Evolutionary conservation across 805 yeast genomes (phyloP).

Genomic region (Ogataea methylovora): DNA sequence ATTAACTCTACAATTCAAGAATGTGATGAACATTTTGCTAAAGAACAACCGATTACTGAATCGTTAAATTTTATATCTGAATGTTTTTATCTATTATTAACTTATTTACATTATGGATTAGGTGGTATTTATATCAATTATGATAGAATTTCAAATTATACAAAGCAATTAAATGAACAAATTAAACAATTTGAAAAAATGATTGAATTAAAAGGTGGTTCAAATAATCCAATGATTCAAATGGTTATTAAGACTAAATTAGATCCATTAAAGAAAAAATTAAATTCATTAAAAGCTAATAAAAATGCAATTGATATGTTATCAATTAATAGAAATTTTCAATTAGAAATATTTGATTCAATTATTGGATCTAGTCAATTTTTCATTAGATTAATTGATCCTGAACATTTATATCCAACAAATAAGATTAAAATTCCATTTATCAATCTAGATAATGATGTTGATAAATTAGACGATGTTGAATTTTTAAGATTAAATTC

Average conservation of each 20-base stretch:
- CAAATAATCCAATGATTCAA: conserved; percentile 21
- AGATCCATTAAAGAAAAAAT: conserved; percentile 25
- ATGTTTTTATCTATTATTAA: conserved; percentile 71
- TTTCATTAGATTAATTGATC: conserved; percentile 66
- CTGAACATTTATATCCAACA: conserved; percentile 55
- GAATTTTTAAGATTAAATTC: conserved; percentile 59
- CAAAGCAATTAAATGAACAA: conserved; percentile 45
- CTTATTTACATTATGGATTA: conserved; percentile 81
- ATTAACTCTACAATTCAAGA: conserved; percentile 69
- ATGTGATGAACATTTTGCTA: conserved; percentile 48
- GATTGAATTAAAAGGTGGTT: conserved; percentile 6
- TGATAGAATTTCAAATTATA: conserved; percentile 42
- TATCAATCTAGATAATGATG: conserved; percentile 50
- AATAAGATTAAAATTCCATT: conserved; percentile 45
- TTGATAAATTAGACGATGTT: conserved; percentile 68
- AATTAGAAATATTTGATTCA: conserved; percentile 67
- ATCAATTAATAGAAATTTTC: conserved; percentile 48
- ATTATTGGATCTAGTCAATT: conserved; percentile 70
- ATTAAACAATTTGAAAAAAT: conserved; percentile 42
- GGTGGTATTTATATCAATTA: conserved; percentile 66
- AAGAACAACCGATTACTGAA: conserved; percentile 30
- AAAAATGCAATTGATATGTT: conserved; percentile 58
- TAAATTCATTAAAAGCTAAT: conserved; percentile 30
- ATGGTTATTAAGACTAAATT: conserved; percentile 20
- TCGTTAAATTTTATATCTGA: conserved; percentile 77